Evolutionary conservation across 768 basidiomycete species (phyloP).

Genomic region (Rhodotorula toruloides): DNA sequence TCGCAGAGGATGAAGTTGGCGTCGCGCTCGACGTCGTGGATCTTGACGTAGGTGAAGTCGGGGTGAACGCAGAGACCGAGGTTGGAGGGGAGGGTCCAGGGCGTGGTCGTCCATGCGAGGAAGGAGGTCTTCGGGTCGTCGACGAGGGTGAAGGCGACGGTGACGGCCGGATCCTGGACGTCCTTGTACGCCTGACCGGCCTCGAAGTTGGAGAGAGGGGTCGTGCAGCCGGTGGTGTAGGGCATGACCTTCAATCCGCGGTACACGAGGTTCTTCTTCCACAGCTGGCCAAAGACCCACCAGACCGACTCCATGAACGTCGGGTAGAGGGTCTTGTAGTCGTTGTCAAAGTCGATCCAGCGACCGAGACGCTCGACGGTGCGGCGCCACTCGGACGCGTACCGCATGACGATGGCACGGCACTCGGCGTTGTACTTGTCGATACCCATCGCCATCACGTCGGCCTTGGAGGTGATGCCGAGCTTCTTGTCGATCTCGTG

Average conservation of each 20-base stretch:
- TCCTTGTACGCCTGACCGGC: conserved; percentile 87
- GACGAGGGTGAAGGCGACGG: conserved; percentile 84
- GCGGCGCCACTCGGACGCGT: conserved; percentile 83
- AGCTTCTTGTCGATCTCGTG: conserved; percentile 98
- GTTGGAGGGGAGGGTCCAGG: conserved; percentile 96
- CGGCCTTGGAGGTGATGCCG: conserved; percentile 82
- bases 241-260: conserved; percentile 93
- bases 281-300: conserved; percentile 97
- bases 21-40: conserved; percentile 79
- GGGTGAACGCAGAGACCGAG: conserved; percentile 93
- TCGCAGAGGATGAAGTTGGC: conserved; percentile 90
- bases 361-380: conserved; percentile 98
- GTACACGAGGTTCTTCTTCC: conserved; percentile 86
- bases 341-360: conserved; percentile 99
- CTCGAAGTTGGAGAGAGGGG: conserved; percentile 95
- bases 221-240: conserved; percentile 92
- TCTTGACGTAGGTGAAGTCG: conserved; percentile 91
- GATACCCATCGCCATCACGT: conserved; percentile 92
- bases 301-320: conserved; percentile 97
- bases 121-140: conserved; percentile 86
- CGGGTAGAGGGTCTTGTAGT: conserved; percentile 92
- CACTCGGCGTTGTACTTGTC: conserved; percentile 97
- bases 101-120: conserved; percentile 97
- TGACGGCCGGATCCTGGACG: conserved; percentile 90
- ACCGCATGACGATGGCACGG: conserved; percentile 93